Conservation (phyloP, 306 rosid species). For the cucumber (Cucumis sativus) region DNA sequence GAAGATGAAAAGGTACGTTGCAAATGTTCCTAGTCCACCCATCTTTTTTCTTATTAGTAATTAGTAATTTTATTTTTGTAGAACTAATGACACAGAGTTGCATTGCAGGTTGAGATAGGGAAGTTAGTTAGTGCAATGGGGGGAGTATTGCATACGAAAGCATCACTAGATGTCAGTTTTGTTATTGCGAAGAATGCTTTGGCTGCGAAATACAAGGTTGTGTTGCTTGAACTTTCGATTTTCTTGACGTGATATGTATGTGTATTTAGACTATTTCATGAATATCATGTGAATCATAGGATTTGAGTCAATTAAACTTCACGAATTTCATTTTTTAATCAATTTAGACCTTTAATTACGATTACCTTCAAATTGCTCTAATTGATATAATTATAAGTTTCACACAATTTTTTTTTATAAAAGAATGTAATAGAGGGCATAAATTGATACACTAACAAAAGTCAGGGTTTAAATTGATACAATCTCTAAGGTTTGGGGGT, state of each 20-base stretch:
- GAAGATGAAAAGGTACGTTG: conserved; percentile 57
- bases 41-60: background rate
- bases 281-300: too few species aligned
- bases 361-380: too few species aligned
- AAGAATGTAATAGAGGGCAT: too few species aligned
- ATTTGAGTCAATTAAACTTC: too few species aligned
- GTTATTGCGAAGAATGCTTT: conserved; percentile 76
- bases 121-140: conserved; percentile 71
- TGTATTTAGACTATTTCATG: background rate
- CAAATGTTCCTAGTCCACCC: background rate
- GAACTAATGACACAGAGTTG: background rate
- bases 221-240: background rate
- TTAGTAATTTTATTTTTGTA: background rate
- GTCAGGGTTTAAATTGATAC: too few species aligned
- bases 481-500: too few species aligned
- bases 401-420: too few species aligned
- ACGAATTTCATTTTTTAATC: too few species aligned
- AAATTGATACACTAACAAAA: too few species aligned
- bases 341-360: too few species aligned
- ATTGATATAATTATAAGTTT: too few species aligned
- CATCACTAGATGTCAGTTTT: conserved; percentile 63
- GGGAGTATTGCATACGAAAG: conserved; percentile 53
- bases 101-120: conserved; percentile 68
- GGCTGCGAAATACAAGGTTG: conserved; percentile 91
- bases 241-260: background rate